A percentile compares a stretch with the other conserved stretches of the same genome.
Conservation (phyloP, 805 yeast genomes). For the Metschnikowia proteae region DNA sequence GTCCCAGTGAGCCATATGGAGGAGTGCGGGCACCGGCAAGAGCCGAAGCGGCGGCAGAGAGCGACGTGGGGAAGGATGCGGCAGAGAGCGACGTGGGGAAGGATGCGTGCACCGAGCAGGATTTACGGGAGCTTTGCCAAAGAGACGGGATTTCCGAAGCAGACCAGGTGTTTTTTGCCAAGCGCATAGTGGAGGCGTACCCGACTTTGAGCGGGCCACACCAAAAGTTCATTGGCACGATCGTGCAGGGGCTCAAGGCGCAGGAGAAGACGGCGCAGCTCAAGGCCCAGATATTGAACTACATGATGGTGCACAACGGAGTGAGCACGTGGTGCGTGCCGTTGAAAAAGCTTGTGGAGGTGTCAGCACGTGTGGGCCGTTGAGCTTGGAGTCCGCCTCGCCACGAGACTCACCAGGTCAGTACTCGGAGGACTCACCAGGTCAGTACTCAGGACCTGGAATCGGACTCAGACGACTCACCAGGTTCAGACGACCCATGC, state of each 20-base stretch:
- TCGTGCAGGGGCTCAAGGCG: conserved; percentile 9
- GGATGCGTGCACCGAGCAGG: neutral
- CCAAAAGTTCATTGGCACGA: conserved; percentile 12
- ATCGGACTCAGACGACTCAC: no score
- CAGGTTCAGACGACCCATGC: no score
- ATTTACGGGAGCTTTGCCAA: conserved; percentile 9
- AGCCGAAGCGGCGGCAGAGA: no score
- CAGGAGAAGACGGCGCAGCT: conserved; percentile 18
- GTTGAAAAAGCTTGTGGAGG: conserved; percentile 46
- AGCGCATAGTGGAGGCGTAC: conserved; percentile 12
- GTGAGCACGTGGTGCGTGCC: conserved; percentile 67
- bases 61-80: neutral
- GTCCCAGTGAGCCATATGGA: neutral
- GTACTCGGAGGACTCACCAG: neutral
- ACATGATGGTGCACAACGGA: conserved; percentile 56
- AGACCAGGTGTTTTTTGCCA: conserved; percentile 10
- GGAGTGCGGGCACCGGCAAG: neutral
- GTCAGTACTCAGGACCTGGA: no score
- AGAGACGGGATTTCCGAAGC: conserved; percentile 2
- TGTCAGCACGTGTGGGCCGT: neutral
- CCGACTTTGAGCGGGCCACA: conserved; percentile 9
- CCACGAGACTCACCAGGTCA: no score
- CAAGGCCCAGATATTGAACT: conserved; percentile 40
- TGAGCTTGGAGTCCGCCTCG: neutral
- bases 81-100: neutral